A percentile compares a stretch with the other conserved stretches of the same genome.
Evolutionary conservation across 2,329 filamentous ascomycete species (phyloP).

Genomic region (Aspergillus sclerotialis): DNA sequence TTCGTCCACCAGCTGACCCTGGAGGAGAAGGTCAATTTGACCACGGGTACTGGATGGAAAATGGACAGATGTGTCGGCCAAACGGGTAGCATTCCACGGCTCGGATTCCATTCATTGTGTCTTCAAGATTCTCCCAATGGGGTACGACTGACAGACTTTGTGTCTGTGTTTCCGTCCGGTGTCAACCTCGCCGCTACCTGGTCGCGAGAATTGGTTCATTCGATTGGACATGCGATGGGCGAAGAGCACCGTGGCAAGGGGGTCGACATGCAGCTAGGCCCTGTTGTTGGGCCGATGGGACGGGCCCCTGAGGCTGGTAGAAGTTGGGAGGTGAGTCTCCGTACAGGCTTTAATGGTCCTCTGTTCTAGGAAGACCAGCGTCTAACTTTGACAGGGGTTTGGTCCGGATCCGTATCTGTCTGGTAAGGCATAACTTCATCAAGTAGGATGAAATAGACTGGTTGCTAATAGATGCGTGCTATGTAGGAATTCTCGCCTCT

Average conservation of each 20-base stretch:
- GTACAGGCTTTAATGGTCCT: too few relatives aligned
- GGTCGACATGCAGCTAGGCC: slow-evolving; percentile 37
- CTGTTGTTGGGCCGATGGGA: slow-evolving; percentile 34
- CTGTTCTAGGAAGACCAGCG: too few relatives aligned
- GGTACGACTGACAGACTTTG: slow-evolving; percentile 1
- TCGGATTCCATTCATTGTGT: slow-evolving; percentile 8
- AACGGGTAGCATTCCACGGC: slow-evolving; percentile 2
- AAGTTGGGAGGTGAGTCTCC: neutral
- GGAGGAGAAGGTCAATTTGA: slow-evolving; percentile 10
- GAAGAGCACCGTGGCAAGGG: slow-evolving; percentile 37
- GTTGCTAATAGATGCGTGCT: too few relatives aligned
- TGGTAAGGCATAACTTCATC: neutral
- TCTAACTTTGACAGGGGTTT: too few relatives aligned
- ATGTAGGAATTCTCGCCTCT: slow-evolving; percentile 34
- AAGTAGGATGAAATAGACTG: too few relatives aligned
- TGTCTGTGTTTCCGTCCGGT: slow-evolving; percentile 3
- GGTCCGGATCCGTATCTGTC: slow-evolving; percentile 39
- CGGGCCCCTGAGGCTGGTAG: slow-evolving; percentile 6
- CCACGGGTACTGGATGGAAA: slow-evolving; percentile 3
- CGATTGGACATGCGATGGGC: slow-evolving; percentile 17
- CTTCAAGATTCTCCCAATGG: slow-evolving; percentile 8
- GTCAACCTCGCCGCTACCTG: slow-evolving; percentile 4
- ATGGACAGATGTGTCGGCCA: slow-evolving; percentile 6
- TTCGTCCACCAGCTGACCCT: slow-evolving; percentile 6
- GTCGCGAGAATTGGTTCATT: slow-evolving; percentile 1